Conservation (phyloP, 768 basidiomycete species). For the Russula brevipes region DNA sequence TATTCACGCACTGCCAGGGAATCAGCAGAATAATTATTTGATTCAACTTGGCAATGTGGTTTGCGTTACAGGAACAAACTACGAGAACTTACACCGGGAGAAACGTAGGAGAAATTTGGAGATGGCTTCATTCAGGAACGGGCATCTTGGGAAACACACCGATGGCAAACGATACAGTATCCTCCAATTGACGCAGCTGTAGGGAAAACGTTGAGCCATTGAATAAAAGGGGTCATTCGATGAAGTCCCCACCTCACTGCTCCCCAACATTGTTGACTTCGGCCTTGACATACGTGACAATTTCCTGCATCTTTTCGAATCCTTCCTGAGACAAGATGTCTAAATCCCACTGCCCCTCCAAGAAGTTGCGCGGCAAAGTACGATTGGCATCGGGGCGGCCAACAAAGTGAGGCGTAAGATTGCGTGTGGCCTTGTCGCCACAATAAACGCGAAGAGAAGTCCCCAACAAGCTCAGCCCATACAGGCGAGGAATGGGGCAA, state of each 20-base stretch:
- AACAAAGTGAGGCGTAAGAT: not conserved
- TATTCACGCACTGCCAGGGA: no score
- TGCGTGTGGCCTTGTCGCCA: not conserved
- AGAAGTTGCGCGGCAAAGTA: not conserved
- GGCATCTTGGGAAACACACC: no score
- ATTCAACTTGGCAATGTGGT: no score
- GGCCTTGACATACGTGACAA: not conserved
- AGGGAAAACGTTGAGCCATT: not conserved
- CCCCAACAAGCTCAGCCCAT: conserved; percentile 5
- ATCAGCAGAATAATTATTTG: no score
- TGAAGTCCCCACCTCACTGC: not conserved
- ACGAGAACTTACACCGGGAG: no score
- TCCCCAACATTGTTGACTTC: not conserved
- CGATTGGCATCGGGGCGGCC: not conserved
- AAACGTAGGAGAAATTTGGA: no score
- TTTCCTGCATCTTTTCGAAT: not conserved
- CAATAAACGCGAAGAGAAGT: conserved; percentile 5
- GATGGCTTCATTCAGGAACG: no score
- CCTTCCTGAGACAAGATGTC: conserved; percentile 6
- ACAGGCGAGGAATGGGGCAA: conserved; percentile 1
- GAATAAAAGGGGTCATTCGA: not conserved
- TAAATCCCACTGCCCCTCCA: conserved; percentile 1
- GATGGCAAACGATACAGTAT: no score
- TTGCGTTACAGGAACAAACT: no score
- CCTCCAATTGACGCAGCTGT: no score